Evolutionary conservation across 179 eudicot species (phyloP).

Genomic region (Spinacia oleracea): DNA sequence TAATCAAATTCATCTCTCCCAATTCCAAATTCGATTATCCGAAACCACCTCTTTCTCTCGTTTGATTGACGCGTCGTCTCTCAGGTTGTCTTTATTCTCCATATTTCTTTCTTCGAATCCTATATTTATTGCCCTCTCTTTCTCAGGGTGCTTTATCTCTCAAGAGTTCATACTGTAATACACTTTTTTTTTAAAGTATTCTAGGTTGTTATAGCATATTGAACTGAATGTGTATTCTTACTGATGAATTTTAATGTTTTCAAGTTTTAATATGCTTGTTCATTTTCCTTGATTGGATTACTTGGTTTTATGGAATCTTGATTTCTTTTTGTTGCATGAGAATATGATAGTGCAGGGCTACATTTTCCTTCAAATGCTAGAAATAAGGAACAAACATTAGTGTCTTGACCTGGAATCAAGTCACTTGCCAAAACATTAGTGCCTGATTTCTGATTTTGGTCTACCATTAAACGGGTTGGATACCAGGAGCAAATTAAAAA

Average conservation of each 20-base stretch:
- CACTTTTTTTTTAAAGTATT: too few species aligned
- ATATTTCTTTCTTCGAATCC: background rate
- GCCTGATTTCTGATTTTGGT: too few species aligned
- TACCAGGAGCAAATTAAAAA: too few species aligned
- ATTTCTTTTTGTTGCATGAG: background rate
- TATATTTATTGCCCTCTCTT: too few species aligned
- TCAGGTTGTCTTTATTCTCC: background rate
- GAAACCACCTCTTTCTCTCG: conserved; percentile 37
- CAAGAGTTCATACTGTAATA: background rate
- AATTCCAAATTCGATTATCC: conserved; percentile 24
- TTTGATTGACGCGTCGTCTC: conserved; percentile 38
- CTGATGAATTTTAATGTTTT: background rate
- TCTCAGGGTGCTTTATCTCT: background rate
- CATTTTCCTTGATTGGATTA: background rate
- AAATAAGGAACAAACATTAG: background rate
- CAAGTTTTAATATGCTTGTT: background rate
- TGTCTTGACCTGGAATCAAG: background rate
- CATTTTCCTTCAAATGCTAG: background rate
- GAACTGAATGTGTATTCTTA: background rate
- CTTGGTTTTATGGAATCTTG: background rate
- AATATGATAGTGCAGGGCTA: background rate
- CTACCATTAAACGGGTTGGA: too few species aligned
- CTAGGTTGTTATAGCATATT: background rate
- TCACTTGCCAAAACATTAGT: background rate
- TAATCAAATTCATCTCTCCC: conserved; percentile 22